These are phyloP conservation scores for Pseudonitzschia pungens DNA, from an alignment of 108 stramenopile genomes.

Conservation along the genomic window DNA sequence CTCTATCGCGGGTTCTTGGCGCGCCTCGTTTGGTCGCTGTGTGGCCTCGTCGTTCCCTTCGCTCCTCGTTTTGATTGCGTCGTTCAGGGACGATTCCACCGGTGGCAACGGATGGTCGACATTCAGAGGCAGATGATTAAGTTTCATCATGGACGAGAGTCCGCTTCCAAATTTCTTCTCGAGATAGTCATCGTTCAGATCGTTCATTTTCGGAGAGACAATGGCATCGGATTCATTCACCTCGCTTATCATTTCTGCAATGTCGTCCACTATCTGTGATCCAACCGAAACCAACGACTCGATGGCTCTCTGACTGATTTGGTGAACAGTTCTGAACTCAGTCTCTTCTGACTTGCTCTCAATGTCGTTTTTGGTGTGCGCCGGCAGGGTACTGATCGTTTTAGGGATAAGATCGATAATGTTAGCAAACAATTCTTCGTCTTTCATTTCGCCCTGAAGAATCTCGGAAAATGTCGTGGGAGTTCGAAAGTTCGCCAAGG, in stretches of 20 bases:
- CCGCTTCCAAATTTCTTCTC: slow-evolving; percentile 11
- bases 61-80: not conserved
- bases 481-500: slow-evolving; percentile 7
- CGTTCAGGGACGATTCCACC: not conserved
- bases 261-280: not conserved
- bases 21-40: not conserved
- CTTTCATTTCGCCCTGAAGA: slow-evolving; percentile 6
- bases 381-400: slow-evolving; percentile 9
- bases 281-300: slow-evolving; percentile 18
- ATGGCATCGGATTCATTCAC: not conserved
- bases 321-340: slow-evolving; percentile 22
- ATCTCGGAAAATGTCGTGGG: slow-evolving; percentile 11
- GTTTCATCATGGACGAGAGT: not conserved
- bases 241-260: not conserved
- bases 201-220: slow-evolving; percentile 14
- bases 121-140: not conserved
- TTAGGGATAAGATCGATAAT: slow-evolving; percentile 24
- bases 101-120: not conserved
- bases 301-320: slow-evolving; percentile 19
- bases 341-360: not conserved
- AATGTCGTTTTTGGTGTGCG: slow-evolving; percentile 8
- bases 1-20: not conserved
- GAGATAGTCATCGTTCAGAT: not conserved
- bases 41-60: not conserved
- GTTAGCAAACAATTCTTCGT: slow-evolving; percentile 15